These are phyloP conservation scores for Vanrija sp. DNA, from an alignment of 1,284 basidiomycete genomes.

Conservation along the genomic window DNA sequence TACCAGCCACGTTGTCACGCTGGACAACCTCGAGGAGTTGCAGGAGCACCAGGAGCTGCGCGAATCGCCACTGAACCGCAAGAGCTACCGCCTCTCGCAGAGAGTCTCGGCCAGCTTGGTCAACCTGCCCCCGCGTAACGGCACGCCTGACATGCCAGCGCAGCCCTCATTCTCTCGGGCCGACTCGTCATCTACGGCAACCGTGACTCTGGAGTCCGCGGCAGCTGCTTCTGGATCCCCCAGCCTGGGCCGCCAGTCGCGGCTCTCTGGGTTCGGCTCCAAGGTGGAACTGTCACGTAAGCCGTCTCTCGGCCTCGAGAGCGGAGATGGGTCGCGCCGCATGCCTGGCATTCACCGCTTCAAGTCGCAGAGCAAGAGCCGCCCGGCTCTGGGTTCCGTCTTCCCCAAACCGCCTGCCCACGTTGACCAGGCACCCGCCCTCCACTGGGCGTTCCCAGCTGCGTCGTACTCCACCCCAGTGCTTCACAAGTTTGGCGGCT, in stretches of 20 bases:
- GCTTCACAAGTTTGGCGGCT: conserved; percentile 22
- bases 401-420: conserved; percentile 20
- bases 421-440: conserved; percentile 16
- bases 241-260: no score
- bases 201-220: not conserved
- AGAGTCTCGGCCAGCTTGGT: conserved; percentile 14
- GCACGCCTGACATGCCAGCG: no score
- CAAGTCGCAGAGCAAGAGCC: conserved; percentile 11
- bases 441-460: conserved; percentile 20
- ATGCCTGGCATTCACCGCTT: conserved; percentile 3
- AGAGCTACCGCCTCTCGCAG: conserved; percentile 7
- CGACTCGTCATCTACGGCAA: not conserved
- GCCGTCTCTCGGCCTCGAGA: no score
- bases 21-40: conserved; percentile 1
- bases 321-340: no score
- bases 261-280: no score
- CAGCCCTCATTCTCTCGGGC: no score
- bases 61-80: not conserved
- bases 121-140: conserved; percentile 2
- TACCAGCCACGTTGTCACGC: not conserved
- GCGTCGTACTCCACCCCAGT: conserved; percentile 20
- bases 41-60: not conserved
- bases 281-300: no score
- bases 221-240: no score
- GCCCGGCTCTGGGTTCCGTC: conserved; percentile 15